Evolutionary conservation across 2,329 filamentous ascomycete species (phyloP).

Genomic region (Aspergillus texensis): DNA sequence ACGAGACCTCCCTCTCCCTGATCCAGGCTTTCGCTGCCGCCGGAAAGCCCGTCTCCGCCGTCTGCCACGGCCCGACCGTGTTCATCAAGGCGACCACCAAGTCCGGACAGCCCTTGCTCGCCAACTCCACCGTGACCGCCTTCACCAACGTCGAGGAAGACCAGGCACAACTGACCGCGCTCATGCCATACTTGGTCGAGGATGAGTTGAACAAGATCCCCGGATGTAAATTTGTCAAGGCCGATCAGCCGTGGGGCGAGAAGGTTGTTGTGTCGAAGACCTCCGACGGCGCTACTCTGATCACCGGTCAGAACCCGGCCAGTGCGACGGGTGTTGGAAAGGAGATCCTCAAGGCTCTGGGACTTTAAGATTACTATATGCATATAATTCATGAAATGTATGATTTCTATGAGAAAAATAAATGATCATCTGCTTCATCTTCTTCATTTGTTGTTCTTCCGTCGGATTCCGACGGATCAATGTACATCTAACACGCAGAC

Average conservation of each 20-base stretch:
- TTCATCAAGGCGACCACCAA: constrained; percentile 47
- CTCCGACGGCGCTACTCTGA: constrained; percentile 36
- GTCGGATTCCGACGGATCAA: constrained; percentile 11
- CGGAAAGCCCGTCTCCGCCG: constrained; percentile 53
- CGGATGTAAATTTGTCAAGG: constrained; percentile 48
- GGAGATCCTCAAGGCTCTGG: constrained; percentile 42
- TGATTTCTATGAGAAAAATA: constrained; percentile 1
- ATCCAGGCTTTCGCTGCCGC: constrained; percentile 53
- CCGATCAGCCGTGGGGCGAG: constrained; percentile 46
- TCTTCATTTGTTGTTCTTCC: not conserved
- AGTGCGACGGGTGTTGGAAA: constrained; percentile 48
- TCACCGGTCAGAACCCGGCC: constrained; percentile 53
- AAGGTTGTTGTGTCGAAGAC: constrained; percentile 45
- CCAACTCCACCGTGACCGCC: constrained; percentile 45
- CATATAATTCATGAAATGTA: not conserved
- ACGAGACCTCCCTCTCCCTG: constrained; percentile 45
- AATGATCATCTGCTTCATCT: not conserved
- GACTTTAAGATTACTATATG: constrained; percentile 9
- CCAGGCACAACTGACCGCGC: constrained; percentile 37
- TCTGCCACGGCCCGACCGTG: constrained; percentile 53
- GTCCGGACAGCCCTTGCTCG: constrained; percentile 46
- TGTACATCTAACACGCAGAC: not conserved
- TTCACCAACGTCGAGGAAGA: constrained; percentile 53
- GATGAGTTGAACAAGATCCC: constrained; percentile 42
- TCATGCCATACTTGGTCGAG: constrained; percentile 51